Base-by-base conservation (phyloP, 768 basidiomycete species). In the Podaxis sp. region DNA sequence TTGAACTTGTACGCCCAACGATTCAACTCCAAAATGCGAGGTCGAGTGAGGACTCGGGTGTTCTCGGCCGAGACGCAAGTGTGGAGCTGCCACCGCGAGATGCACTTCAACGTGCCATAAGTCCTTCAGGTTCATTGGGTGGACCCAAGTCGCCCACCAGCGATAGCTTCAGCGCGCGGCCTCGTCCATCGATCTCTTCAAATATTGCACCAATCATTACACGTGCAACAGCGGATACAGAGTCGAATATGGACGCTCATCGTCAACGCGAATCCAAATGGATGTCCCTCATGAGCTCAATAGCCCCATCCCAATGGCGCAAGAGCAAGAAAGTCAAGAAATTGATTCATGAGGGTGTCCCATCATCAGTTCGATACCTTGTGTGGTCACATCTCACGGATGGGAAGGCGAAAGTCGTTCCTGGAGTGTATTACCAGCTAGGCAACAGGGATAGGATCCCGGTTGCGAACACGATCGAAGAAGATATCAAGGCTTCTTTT, bases 361-460 rank as follows among this genome's bases (percentile, higher is more conserved):
- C 93, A 0, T 86, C 89, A 10, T 91, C 88, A 11, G 91, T 95
- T 26, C 81, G 93, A 10, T 94, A 92, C 66, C 83, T 88, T 15
- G 92, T 94, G 2, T 95, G 93, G 93, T 85, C 86, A 17, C 87
- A 89, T 70, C 73, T 95, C 11, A 88, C 87, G 5, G 89, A 94
- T 69, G 89, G 88, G 66, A 90, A 88, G 69, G 87, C 84, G 10
- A 84, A 87, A 56, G 80, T 81, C 52, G 84, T 91, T 53, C 82
- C 87, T 77, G 81, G 66, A 15, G 64, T 65, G 5, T 65, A 65
- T 46, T n/a, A n/a, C 1, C 59, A 65, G 26, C 24, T 65, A 36
- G 59, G 64, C 3, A 67, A 65, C 41, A 64, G 76, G 90, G 46
- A 85, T 80, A 2, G 76, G 74, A 11, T 86, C 87, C 2, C 70